phyloP scores from a whole-genome alignment of 495 filamentous ascomycete species.

The Penicillium verhagenii region DNA sequence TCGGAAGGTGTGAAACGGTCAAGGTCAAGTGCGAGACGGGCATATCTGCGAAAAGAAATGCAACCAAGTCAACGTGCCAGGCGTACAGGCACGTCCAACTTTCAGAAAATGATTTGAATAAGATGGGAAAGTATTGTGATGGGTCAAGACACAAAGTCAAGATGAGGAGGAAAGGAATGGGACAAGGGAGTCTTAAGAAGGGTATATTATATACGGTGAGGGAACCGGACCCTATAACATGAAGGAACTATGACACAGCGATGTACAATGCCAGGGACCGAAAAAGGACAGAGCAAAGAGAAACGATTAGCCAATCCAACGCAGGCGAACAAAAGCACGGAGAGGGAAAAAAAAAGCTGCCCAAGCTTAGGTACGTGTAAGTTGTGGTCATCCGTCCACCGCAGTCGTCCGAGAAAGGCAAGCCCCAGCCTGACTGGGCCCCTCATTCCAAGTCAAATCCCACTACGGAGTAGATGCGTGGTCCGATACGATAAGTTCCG shows the following conservation, averaged over 20 bases:
- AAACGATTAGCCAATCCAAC: constrained; percentile 1
- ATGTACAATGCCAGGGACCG: constrained; percentile 5
- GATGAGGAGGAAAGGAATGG: constrained; percentile 6
- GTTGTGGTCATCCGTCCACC: constrained; percentile 10
- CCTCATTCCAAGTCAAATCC: too few species aligned
- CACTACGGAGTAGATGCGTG: neutral
- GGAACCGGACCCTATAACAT: constrained; percentile 17
- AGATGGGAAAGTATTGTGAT: neutral
- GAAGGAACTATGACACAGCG: constrained; percentile 22
- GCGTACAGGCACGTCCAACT: neutral
- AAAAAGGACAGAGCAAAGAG: constrained; percentile 1
- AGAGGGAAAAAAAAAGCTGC: constrained; percentile 9
- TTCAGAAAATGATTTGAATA: neutral
- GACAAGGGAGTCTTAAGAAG: neutral
- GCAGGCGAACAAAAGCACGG: neutral
- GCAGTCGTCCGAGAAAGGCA: constrained; percentile 17
- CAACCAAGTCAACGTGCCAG: constrained; percentile 3
- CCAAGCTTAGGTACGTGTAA: too few species aligned
- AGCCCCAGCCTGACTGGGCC: constrained; percentile 12
- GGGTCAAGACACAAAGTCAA: constrained; percentile 10
- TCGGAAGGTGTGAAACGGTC: constrained; percentile 72
- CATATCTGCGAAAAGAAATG: constrained; percentile 38
- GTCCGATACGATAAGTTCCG: neutral
- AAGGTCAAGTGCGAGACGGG: constrained; percentile 59
- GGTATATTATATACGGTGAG: constrained; percentile 25